Base-by-base conservation (phyloP, 1,139 yeast species). In the Pichia sp. region DNA sequence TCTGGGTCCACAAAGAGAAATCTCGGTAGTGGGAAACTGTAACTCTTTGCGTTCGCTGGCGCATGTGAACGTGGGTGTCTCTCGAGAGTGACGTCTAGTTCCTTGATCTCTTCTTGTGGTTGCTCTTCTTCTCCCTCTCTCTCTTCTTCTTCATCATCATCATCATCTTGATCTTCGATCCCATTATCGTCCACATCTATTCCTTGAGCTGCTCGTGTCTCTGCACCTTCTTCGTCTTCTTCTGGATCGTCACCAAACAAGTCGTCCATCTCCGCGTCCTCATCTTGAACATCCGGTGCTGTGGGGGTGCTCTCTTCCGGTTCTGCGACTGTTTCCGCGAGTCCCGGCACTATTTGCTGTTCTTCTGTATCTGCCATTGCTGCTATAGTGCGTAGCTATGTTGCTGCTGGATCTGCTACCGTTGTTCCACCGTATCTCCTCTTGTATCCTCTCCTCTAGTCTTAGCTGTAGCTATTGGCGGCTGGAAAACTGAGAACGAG, bases 11-110 rank as follows among this genome's bases (percentile, higher is more conserved):
- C 76, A 38, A 75, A 76, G 45, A 91, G 63, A 51, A 85, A 88
- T 19, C 85, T 78, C 3, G 97, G 98, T 46, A 88, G 64, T 45
- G 81, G 80, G 40, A 85, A 72, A n/a, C n/a, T n/a, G n/a, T n/a
- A n/a, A 42, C 72, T 64, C 47, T 69, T 74, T 4, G 76, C 67
- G 30, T 69, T 72, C 2, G 52, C 53, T n/a, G 60, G 55, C 8
- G 51, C 49, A 33, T 67, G 71, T 4, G 74, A 60, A 23, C 75
- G 63, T 21, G 82, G 82, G 55, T 84, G 94, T 53, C 93, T 75
- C 4, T 93, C 82, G 32, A 86, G 59, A 9, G 84, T 75, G 27
- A 83, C 65, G 39, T 79, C 81, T 13, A 74, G 66, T 16, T 66
- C 65, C 40, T 67, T 76, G 36, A 71, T 56, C 40, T 63, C 65